These are phyloP conservation scores for Tuber brumale DNA, from an alignment of 495 filamentous ascomycete genomes.

Conservation along the genomic window DNA sequence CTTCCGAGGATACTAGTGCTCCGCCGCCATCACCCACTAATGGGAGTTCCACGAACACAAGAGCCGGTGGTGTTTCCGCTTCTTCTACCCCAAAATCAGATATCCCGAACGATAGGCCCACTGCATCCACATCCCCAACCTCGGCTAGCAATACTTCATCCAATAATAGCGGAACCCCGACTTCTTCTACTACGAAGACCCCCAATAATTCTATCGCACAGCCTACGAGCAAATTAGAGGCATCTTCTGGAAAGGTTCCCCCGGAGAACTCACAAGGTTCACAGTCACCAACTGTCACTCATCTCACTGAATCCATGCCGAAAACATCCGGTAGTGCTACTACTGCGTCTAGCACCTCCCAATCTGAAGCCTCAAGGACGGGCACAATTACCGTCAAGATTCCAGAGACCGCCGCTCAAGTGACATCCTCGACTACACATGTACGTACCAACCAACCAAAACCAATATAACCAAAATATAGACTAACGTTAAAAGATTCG, in stretches of 20 bases:
- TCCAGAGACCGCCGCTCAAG: neutral
- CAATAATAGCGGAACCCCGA: neutral
- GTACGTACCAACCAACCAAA: neutral
- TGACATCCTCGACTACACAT: neutral
- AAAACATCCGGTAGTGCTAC: neutral
- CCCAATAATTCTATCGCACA: neutral
- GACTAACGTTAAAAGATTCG: neutral
- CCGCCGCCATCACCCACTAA: neutral
- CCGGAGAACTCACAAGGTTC: neutral
- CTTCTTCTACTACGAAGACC: neutral
- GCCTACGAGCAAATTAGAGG: neutral
- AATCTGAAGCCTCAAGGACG: neutral
- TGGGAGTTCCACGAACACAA: neutral
- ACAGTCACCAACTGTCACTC: neutral
- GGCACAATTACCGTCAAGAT: neutral
- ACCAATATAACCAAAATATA: neutral
- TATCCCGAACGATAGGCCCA: neutral
- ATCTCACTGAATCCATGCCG: neutral
- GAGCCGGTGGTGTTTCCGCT: neutral
- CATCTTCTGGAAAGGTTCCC: neutral
- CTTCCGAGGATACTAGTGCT: neutral
- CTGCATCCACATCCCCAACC: neutral
- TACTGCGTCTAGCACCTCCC: neutral
- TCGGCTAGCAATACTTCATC: neutral
- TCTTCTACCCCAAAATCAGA: neutral